phyloP scores from a whole-genome alignment of 495 filamentous ascomycete genomes.

The Penicillium macrosclerotiorum region DNA sequence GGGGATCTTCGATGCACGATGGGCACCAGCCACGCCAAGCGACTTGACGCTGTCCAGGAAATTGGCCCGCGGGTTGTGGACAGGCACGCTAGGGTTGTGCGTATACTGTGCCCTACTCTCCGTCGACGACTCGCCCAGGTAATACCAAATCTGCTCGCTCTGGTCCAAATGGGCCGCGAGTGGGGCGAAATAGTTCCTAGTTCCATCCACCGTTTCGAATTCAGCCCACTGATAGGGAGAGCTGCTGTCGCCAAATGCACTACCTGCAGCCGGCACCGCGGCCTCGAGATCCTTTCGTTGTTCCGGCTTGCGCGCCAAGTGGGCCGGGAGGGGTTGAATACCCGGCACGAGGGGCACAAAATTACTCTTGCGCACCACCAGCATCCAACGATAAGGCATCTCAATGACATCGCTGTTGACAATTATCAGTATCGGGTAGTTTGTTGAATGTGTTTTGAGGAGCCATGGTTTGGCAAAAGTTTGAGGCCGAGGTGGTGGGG shows the following conservation, averaged over 20 bases:
- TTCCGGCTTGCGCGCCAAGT: conserved; percentile 51
- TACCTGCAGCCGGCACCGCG: conserved; percentile 53
- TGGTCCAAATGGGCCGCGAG: conserved; percentile 63
- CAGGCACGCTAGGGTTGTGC: conserved; percentile 62
- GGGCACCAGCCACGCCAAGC: conserved; percentile 34
- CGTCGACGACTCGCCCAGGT: conserved; percentile 81
- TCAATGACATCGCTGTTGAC: conserved; percentile 48
- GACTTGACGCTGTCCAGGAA: conserved; percentile 56
- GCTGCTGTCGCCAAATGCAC: conserved; percentile 57
- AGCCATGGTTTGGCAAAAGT: background rate
- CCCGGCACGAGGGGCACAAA: conserved; percentile 49
- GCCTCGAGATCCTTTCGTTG: conserved; percentile 45
- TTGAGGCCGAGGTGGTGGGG: conserved; percentile 12
- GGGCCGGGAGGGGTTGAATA: conserved; percentile 58
- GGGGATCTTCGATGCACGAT: conserved; percentile 36
- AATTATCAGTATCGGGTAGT: conserved; percentile 23
- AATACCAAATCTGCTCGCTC: conserved; percentile 81
- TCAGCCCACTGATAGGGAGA: conserved; percentile 73
- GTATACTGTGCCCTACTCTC: conserved; percentile 93
- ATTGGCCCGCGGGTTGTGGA: conserved; percentile 58
- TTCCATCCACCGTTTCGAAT: conserved; percentile 60
- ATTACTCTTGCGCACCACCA: conserved; percentile 52
- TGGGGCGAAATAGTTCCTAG: conserved; percentile 41
- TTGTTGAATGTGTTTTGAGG: background rate
- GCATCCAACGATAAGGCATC: conserved; percentile 55